A percentile compares a stretch with the other conserved stretches of the same genome.
Evolutionary conservation across 78 protist genomes (phyloP).

Genomic region (slime mould (Dictyostelium discoideum)): DNA sequence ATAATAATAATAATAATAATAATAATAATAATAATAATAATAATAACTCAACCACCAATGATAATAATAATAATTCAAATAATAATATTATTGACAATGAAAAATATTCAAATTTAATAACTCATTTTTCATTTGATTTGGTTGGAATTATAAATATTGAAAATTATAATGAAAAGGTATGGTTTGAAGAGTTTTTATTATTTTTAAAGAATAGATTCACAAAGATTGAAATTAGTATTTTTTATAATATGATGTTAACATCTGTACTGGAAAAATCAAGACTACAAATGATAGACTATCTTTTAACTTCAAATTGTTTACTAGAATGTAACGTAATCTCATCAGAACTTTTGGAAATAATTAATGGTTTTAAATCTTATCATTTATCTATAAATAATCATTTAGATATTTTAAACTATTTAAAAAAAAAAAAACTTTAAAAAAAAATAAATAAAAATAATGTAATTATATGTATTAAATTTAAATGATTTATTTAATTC

Average conservation of each 20-base stretch:
- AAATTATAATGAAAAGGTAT: not conserved
- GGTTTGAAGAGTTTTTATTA: not conserved
- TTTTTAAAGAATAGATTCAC: not conserved
- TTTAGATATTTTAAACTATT: conserved; percentile 1
- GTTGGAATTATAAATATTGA: not conserved
- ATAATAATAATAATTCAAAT: too few species aligned
- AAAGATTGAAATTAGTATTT: not conserved
- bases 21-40: too few species aligned
- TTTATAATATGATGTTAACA: not conserved
- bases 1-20: too few species aligned
- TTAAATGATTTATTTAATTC: not conserved
- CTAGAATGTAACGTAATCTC: not conserved
- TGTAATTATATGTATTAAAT: not conserved
- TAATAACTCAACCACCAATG: too few species aligned
- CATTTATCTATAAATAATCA: not conserved
- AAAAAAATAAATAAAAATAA: not conserved
- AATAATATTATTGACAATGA: not conserved
- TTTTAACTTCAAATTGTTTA: not conserved
- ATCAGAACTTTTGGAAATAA: not conserved
- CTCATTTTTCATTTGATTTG: not conserved
- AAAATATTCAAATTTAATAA: not conserved
- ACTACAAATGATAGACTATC: not conserved
- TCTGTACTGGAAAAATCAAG: not conserved
- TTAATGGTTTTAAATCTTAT: not conserved
- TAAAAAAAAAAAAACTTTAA: not conserved